Evolutionary conservation across 768 basidiomycete genomes (phyloP), one percentile per base, ranked within the genome.

Genomic region (Mycena latifolia): DNA sequence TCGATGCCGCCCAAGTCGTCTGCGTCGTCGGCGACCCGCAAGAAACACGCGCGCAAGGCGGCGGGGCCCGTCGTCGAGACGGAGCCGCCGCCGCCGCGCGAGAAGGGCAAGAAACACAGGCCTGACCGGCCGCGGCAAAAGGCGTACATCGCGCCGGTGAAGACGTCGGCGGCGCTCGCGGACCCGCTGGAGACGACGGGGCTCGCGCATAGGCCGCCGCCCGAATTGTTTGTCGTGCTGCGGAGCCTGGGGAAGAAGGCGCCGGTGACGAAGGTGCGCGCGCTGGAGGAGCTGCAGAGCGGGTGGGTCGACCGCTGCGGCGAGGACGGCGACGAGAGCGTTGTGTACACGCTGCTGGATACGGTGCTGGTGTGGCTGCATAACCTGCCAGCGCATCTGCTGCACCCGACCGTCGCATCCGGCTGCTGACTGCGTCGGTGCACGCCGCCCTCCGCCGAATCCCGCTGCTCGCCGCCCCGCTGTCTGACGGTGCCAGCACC

Each of bases 301-400:
- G 84, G 76, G 2, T 95, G 92, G 92, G 80, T 94, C 6, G 87
- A 88, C 27, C 41, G 7, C 15, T 46, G 56, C 8, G 31, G 83
- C 41, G 79, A 78, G n/a, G n/a, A n/a, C 17, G 81, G 81, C 18
- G 84, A 82, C 24, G 84, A 25, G 12, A 29, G 2, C 12, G 14
- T 81, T 58, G 72, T 79, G 12, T 76, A 79, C 69, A 83, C 77
- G 55, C 74, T 80, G 69, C 82, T 86, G 25, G 82, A 89, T 59
- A 92, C 90, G 82, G 71, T 96, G 33, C 95, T 95, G 5, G 95
- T 97, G 61, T 99, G 96, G 96, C 79, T 95, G 35, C 93, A 98
- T 77, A 94, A 97, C 77, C 79, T 92, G n/a, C 89, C 96, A 0
- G 82, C 91, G 0, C 83, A 98, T 18, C 88, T 95, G 56, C 81